Evolutionary conservation across 2,329 filamentous ascomycete species (phyloP).

Genomic region (Cercospora berteroae): DNA sequence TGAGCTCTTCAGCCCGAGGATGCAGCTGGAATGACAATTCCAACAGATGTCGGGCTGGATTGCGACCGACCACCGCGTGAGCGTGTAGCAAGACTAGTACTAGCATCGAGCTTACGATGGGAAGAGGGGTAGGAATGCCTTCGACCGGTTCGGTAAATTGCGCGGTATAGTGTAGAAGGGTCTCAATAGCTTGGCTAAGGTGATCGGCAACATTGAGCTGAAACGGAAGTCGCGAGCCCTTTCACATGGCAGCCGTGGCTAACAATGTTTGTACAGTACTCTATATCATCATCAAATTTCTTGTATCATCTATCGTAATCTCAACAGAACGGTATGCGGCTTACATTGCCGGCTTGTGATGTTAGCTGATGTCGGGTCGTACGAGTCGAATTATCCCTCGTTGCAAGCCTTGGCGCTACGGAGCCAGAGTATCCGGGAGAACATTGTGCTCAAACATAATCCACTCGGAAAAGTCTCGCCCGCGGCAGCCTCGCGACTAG

Average conservation of each 20-base stretch:
- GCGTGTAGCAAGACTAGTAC: not conserved
- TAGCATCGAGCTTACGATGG: not conserved
- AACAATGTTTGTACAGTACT: not conserved
- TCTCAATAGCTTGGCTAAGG: not conserved
- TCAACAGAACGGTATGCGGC: not conserved
- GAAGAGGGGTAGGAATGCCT: not conserved
- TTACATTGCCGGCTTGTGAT: not conserved
- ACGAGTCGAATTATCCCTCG: not conserved
- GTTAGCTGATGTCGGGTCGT: not conserved
- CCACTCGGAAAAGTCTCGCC: not conserved
- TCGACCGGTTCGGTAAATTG: not conserved
- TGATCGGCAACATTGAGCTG: not conserved
- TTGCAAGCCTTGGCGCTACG: not conserved
- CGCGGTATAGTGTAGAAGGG: not conserved
- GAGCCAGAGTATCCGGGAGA: not conserved
- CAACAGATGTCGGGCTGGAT: not conserved
- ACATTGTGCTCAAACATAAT: not conserved
- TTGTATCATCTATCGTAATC: not conserved
- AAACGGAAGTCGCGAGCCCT: not conserved
- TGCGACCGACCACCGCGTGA: not conserved
- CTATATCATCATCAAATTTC: slow-evolving; percentile 5
- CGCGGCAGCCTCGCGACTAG: not conserved
- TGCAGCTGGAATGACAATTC: not conserved
- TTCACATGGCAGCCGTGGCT: not conserved
- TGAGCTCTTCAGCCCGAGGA: slow-evolving; percentile 1